Base-by-base conservation (phyloP, 139 green algal species). In the Chlamydomonas incerta region DNA sequence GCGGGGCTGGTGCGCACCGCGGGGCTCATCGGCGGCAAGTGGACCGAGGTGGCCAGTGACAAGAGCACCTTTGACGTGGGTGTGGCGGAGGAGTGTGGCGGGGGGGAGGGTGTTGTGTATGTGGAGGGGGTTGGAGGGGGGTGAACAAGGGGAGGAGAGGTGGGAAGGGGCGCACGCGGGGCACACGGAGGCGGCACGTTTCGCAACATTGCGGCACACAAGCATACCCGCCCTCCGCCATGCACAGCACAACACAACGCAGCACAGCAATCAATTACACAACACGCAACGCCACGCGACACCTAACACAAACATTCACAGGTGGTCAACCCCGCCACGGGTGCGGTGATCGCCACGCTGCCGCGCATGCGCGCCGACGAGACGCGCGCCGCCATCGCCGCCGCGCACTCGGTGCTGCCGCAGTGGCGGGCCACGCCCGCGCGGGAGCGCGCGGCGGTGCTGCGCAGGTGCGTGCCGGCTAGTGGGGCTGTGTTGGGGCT, bases 301-400 rank as follows among this genome's bases (percentile, higher is more conserved):
- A 14, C 35, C 52, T 26, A 6, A 23, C n/a, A n/a, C n/a, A n/a
- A n/a, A n/a, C n/a, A n/a, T 50, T 11, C 21, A 1, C 89, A 97
- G 93, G 95, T 98, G 5, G 46, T 72, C n/a, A 96, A 98, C 88
- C 95, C 96, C 17, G 94, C 95, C 65, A 98, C 93, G 15, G 94
- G 89, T 13, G 83, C 95, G 70, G 65, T 90, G 3, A 83, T 98
- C 1, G 95, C 94, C 29, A 92, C 81, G 6, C 87, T 98, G 79
- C 76, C 92, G 0, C 81, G 83, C 34, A 92, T 94, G 87, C 87
- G 89, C 15, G 88, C 72, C 15, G 80, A 84, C 9, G 96, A 97
- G 80, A 95, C 94, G 1, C 74, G 87, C 0, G 90, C 89, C 11
- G 96, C 96, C 65, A 95, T 98, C 23, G 89, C 89, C 26, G 94